Evolutionary conservation across 148 eudicot genomes (phyloP).

Genomic region (Vaccinium vitisidaea): DNA sequence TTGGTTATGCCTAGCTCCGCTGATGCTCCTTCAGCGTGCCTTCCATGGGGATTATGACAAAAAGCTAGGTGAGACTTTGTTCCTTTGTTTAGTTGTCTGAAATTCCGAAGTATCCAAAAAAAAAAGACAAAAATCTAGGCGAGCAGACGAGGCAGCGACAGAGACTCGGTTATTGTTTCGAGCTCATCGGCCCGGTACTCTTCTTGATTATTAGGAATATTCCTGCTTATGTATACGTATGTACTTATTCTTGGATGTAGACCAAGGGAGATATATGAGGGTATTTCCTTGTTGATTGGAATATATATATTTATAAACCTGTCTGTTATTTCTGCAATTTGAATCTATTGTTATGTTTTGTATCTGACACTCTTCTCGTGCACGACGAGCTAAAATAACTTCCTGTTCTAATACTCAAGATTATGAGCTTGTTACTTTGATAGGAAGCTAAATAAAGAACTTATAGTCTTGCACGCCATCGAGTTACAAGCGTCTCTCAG

Average conservation of each 20-base stretch:
- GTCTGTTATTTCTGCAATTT: not conserved
- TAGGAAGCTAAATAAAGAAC: too few relatives aligned
- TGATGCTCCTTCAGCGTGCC: not conserved
- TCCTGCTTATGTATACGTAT: not conserved
- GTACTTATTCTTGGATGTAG: not conserved
- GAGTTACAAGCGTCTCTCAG: too few relatives aligned
- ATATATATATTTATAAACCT: not conserved
- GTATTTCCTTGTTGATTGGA: not conserved
- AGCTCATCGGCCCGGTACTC: not conserved
- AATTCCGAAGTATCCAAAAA: too few relatives aligned
- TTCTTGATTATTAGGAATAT: constrained; percentile 5
- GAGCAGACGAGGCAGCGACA: not conserved
- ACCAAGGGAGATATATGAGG: not conserved
- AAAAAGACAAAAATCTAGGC: too few relatives aligned
- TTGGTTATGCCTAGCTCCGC: not conserved
- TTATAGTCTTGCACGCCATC: too few relatives aligned
- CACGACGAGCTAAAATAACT: too few relatives aligned
- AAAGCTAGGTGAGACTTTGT: not conserved
- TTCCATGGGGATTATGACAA: constrained; percentile 14
- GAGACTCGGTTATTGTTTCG: not conserved
- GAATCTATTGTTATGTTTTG: not conserved
- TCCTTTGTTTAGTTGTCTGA: too few relatives aligned
- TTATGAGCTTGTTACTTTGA: too few relatives aligned
- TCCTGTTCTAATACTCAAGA: too few relatives aligned
- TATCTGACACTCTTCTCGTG: too few relatives aligned